phyloP scores from a whole-genome alignment of 2,329 filamentous ascomycete genomes.

The Fusarium falciforme region DNA sequence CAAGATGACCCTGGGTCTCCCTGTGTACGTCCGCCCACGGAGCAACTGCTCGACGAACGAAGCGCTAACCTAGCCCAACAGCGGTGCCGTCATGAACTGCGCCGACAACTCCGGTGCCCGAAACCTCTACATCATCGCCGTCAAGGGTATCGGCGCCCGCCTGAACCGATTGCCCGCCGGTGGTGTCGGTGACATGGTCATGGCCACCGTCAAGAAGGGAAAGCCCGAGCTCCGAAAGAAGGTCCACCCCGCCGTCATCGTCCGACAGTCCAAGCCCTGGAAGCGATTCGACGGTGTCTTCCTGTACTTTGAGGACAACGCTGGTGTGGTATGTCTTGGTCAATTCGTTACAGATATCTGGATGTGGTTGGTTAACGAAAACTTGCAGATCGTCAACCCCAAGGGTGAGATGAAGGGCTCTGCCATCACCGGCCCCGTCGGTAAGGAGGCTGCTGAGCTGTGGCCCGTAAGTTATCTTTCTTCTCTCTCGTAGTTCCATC shows the following conservation, averaged over 20 bases:
- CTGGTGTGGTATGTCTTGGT: slow-evolving; percentile 86
- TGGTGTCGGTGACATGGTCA: slow-evolving; percentile 99
- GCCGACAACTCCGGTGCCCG: slow-evolving; percentile 98
- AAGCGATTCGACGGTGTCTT: slow-evolving; percentile 98
- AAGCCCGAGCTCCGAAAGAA: slow-evolving; percentile 99
- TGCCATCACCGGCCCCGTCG: slow-evolving; percentile 98
- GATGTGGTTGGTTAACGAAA: not conserved
- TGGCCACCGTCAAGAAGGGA: slow-evolving; percentile 99
- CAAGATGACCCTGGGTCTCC: slow-evolving; percentile 99
- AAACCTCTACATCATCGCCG: slow-evolving; percentile 99
- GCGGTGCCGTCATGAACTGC: slow-evolving; percentile 99
- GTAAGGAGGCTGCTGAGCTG: slow-evolving; percentile 99
- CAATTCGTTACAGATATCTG: not conserved
- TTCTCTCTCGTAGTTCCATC: not conserved
- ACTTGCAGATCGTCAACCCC: slow-evolving; percentile 91
- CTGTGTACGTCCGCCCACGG: slow-evolving; percentile 78
- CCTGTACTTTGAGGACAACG: slow-evolving; percentile 99
- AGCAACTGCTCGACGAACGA: slow-evolving; percentile 13
- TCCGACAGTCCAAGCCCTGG: slow-evolving; percentile 99
- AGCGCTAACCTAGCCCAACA: slow-evolving; percentile 52
- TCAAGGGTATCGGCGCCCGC: slow-evolving; percentile 97
- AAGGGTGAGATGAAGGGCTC: slow-evolving; percentile 99
- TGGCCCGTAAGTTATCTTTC: slow-evolving; percentile 83
- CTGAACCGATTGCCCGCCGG: slow-evolving; percentile 97
- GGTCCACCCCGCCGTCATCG: slow-evolving; percentile 99